Conservation (phyloP, 768 basidiomycete genomes). For the Mrakia blollopis region DNA sequence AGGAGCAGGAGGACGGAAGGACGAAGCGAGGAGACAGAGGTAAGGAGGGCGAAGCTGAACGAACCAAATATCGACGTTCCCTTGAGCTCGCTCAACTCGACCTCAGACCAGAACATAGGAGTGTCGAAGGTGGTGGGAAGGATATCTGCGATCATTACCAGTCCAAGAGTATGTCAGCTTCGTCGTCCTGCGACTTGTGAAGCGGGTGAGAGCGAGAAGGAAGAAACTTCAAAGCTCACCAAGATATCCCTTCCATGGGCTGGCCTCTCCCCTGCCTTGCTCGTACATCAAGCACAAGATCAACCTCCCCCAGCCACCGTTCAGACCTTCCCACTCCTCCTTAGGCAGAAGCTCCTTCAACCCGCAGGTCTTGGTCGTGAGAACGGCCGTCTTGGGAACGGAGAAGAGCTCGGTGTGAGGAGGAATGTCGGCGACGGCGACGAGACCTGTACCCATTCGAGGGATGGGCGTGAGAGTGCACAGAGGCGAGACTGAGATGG, state of each 20-base stretch:
- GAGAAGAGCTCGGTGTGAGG: constrained; percentile 65
- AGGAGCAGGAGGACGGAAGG: background rate
- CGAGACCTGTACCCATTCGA: constrained; percentile 30
- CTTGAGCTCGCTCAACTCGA: constrained; percentile 65
- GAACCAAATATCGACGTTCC: constrained; percentile 83
- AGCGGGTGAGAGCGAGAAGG: background rate
- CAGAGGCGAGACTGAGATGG: constrained; percentile 1
- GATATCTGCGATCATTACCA: background rate
- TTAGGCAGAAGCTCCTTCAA: constrained; percentile 60
- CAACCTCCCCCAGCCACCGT: constrained; percentile 67
- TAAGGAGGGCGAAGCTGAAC: constrained; percentile 19
- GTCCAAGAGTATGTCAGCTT: background rate
- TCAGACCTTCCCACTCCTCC: constrained; percentile 68
- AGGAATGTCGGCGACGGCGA: constrained; percentile 21
- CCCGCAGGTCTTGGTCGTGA: constrained; percentile 70
- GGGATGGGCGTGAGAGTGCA: constrained; percentile 20
- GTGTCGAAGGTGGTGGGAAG: constrained; percentile 73
- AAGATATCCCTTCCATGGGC: constrained; percentile 69
- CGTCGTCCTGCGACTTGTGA: no score
- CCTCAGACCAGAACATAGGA: constrained; percentile 86
- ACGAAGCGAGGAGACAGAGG: background rate
- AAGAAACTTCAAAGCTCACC: constrained; percentile 49
- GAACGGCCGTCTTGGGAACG: constrained; percentile 68
- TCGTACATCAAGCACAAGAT: constrained; percentile 98
- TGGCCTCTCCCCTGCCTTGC: constrained; percentile 56